Conservation (phyloP, 2,329 filamentous ascomycete genomes). For the Fusarium keratoplasticum region DNA sequence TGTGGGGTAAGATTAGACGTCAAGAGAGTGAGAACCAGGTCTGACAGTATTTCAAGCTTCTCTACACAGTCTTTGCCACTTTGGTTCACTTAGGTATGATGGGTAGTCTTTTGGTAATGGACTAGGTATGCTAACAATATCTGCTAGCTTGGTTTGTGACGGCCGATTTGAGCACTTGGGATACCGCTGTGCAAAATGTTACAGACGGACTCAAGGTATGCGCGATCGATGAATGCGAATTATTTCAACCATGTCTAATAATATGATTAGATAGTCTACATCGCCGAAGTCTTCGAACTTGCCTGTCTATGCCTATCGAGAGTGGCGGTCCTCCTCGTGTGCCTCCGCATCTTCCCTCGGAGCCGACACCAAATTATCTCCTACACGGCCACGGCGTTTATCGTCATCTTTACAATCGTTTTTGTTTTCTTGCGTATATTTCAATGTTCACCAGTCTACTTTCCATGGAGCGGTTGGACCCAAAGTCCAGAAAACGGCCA, state of each 20-base stretch:
- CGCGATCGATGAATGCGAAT: background rate
- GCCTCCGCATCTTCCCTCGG: slow-evolving; percentile 52
- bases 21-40: background rate
- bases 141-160: slow-evolving; percentile 18
- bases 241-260: background rate
- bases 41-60: slow-evolving; percentile 33
- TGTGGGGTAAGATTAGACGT: slow-evolving; percentile 44
- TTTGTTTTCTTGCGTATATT: slow-evolving; percentile 54
- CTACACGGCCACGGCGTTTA: slow-evolving; percentile 49
- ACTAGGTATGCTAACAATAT: slow-evolving; percentile 2
- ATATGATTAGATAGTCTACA: slow-evolving; percentile 41
- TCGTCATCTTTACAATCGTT: slow-evolving; percentile 50
- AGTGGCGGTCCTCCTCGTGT: slow-evolving; percentile 53
- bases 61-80: slow-evolving; percentile 37
- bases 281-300: slow-evolving; percentile 52
- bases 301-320: slow-evolving; percentile 54
- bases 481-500: slow-evolving; percentile 4
- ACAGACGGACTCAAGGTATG: slow-evolving; percentile 32
- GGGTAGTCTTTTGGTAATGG: background rate
- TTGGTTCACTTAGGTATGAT: slow-evolving; percentile 26
- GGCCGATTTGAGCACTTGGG: slow-evolving; percentile 3
- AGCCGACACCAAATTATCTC: slow-evolving; percentile 49
- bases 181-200: slow-evolving; percentile 5
- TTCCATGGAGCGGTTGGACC: slow-evolving; percentile 48
- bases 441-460: slow-evolving; percentile 53